A percentile compares a stretch with the other conserved stretches of the same genome.
Conservation (phyloP, 2,329 filamentous ascomycete genomes). For the Balansia obtecta region DNA sequence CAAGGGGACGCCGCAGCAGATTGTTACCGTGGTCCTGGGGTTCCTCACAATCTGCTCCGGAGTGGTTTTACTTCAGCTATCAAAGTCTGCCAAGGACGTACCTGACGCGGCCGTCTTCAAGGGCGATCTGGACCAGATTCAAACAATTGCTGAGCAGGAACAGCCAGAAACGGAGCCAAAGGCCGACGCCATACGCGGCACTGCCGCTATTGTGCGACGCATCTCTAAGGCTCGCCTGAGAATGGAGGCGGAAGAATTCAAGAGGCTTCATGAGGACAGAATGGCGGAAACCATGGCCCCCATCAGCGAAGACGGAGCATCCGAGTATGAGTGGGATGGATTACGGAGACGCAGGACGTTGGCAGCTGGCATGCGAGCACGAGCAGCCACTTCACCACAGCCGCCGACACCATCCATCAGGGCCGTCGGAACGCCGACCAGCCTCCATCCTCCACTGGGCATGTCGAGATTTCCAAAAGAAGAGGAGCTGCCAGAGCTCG, state of each 20-base stretch:
- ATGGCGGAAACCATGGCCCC: conserved; percentile 56
- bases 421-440: conserved; percentile 11
- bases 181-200: conserved; percentile 86
- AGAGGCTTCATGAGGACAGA: conserved; percentile 68
- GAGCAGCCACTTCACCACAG: conserved; percentile 14
- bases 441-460: conserved; percentile 41
- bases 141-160: conserved; percentile 87
- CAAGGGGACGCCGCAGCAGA: conserved; percentile 69
- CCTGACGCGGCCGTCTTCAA: conserved; percentile 86
- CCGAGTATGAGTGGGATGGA: conserved; percentile 77
- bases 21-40: conserved; percentile 81
- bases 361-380: conserved; percentile 18
- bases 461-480: conserved; percentile 71
- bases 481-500: conserved; percentile 38
- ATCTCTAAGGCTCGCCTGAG: conserved; percentile 65
- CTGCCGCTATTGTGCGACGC: conserved; percentile 75
- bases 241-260: conserved; percentile 69
- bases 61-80: conserved; percentile 86
- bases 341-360: conserved; percentile 60
- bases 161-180: conserved; percentile 95
- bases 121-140: conserved; percentile 87
- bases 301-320: conserved; percentile 63
- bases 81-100: conserved; percentile 94
- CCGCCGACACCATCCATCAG: conserved; percentile 15
- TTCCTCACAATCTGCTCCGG: conserved; percentile 91